Evolutionary conservation across 495 filamentous ascomycete genomes (phyloP), one percentile per base, ranked within the genome.

Genomic region (Penicillium ochrochloron): DNA sequence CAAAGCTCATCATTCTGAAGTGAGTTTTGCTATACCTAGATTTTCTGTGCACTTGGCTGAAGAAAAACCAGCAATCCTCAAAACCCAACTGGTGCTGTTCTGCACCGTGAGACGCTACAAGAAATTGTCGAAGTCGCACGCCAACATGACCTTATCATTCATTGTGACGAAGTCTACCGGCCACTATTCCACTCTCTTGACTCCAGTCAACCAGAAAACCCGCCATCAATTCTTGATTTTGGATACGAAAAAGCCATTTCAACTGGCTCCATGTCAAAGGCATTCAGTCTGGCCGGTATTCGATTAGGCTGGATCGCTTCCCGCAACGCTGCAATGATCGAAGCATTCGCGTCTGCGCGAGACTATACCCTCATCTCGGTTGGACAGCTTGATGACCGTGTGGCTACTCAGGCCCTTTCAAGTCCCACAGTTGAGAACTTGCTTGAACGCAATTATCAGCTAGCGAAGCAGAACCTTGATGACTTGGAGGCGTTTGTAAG

Each of bases 291-390:
- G 17, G 92, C 93, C 0, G 93, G 93, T 21, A 87, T 96, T 59
- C 85, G 93, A 0, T 72, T 92, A 4, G 93, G 93, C 33, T 97
- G 93, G 93, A 81, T 95, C 61, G 91, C 89, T 1, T 88, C 88
- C 35, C 83, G 87, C 3, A 83, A 86, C 72, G 61, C 71, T 7
- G 74, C 77, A 5, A 78, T 96, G 57, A 82, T 94, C 56, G 84
- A 90, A 60, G 78, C 82, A 23, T 83, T 88, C 48, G 86, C 88
- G 2, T 64, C 78, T 11, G 87, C 87, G 2, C 80, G 93, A n/a
- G 85, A 96, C 73, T 96, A 93, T 79, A 94, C 92, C 2, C 90
- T 88, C n/a, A 96, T 96, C 65, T 90, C 89, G 34, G 92, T 96
- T 3, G 88, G 87, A 35, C 89, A 91, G 73, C 76, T 97, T 10